A percentile compares a stretch with the other conserved stretches of the same genome.
Evolutionary conservation across 441 rosid genomes (phyloP).

Genomic region (Adansonia grandidieri): DNA sequence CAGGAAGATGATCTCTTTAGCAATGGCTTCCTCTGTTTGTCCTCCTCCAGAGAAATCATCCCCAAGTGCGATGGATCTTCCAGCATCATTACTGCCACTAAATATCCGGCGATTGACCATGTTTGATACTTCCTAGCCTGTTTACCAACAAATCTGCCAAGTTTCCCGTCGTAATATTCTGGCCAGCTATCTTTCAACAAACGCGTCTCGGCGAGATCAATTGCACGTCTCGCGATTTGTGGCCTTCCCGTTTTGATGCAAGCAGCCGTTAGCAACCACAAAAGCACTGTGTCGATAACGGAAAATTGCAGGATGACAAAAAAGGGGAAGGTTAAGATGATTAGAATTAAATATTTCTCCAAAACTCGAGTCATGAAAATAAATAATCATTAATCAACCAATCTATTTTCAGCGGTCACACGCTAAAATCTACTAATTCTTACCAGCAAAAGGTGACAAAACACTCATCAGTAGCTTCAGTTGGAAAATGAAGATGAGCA

Average conservation of each 20-base stretch:
- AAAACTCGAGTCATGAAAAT: not conserved
- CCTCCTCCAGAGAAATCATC: no score
- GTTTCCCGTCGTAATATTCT: conserved; percentile 7
- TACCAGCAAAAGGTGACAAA: not conserved
- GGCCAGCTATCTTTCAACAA: conserved; percentile 14
- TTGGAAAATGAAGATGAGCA: not conserved
- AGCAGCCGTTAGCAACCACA: conserved; percentile 17
- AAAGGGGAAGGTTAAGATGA: not conserved
- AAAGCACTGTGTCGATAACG: conserved; percentile 21
- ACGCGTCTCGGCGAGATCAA: conserved; percentile 13
- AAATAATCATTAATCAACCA: not conserved
- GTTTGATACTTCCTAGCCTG: conserved; percentile 16
- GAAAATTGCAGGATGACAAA: not conserved
- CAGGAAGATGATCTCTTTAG: conserved; percentile 45
- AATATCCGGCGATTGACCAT: conserved; percentile 49
- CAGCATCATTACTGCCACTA: conserved; percentile 93
- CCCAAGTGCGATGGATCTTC: no score
- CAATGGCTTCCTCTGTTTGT: no score
- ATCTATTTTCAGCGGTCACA: not conserved
- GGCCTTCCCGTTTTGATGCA: conserved; percentile 20
- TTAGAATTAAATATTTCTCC: not conserved
- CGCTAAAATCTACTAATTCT: not conserved
- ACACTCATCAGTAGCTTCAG: not conserved
- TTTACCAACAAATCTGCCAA: conserved; percentile 4
- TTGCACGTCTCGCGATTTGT: conserved; percentile 1